These are phyloP conservation scores for Fraxinus cuspidata DNA, from an alignment of 257 asterid genomes.

Conservation along the genomic window DNA sequence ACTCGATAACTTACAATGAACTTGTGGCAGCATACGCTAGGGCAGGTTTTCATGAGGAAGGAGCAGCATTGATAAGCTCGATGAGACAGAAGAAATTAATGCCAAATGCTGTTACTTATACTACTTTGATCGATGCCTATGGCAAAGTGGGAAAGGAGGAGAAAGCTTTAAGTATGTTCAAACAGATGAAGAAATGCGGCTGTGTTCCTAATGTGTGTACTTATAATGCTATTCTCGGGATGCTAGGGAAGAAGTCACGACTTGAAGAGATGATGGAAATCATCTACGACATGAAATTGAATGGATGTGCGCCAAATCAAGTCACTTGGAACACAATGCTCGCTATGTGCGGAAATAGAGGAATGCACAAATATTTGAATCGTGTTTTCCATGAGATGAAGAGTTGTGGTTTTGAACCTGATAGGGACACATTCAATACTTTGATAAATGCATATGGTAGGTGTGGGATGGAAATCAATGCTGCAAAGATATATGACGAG, in stretches of 20 bases:
- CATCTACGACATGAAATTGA: conserved; percentile 72
- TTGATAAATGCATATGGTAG: conserved; percentile 88
- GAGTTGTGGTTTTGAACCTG: conserved; percentile 88
- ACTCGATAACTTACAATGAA: conserved; percentile 87
- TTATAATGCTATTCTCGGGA: conserved; percentile 80
- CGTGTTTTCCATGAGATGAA: conserved; percentile 83
- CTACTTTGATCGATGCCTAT: conserved; percentile 92
- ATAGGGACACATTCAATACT: conserved; percentile 83
- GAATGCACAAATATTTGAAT: conserved; percentile 73
- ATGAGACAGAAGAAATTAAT: conserved; percentile 74
- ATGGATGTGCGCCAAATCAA: conserved; percentile 82
- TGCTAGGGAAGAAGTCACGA: conserved; percentile 87
- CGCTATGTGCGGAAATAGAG: conserved; percentile 78
- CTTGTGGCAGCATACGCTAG: conserved; percentile 87
- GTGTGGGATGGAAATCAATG: conserved; percentile 70
- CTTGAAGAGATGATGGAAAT: conserved; percentile 80
- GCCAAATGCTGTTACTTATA: conserved; percentile 89
- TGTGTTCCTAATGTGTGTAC: conserved; percentile 96
- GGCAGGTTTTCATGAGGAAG: conserved; percentile 90
- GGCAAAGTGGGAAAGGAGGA: conserved; percentile 85
- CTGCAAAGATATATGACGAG: conserved; percentile 70
- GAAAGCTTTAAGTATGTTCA: conserved; percentile 66
- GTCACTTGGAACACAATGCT: conserved; percentile 93
- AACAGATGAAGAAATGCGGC: conserved; percentile 77
- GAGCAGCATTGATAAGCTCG: conserved; percentile 68